Evolutionary conservation across 2,329 filamentous ascomycete species (phyloP).

Genomic region (Juglanconis oblonga): DNA sequence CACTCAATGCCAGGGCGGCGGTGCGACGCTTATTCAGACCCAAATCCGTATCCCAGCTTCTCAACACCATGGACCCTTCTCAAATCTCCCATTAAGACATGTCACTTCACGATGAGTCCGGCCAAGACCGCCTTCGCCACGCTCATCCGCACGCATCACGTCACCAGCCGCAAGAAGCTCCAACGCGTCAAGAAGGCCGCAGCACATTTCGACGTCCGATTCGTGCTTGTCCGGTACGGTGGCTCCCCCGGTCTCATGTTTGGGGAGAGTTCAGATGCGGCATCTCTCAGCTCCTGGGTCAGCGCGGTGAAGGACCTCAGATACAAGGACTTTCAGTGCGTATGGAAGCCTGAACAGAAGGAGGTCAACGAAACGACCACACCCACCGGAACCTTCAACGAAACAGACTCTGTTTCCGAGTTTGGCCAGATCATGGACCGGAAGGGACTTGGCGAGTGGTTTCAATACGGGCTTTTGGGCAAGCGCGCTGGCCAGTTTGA

Average conservation of each 20-base stretch:
- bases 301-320: constrained; percentile 59
- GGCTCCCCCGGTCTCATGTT: constrained; percentile 77
- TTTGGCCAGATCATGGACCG: constrained; percentile 62
- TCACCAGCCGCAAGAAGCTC: constrained; percentile 74
- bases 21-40: constrained; percentile 1
- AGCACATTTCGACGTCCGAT: constrained; percentile 57
- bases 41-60: not conserved
- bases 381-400: constrained; percentile 39
- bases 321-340: constrained; percentile 72
- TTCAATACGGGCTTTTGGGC: constrained; percentile 11
- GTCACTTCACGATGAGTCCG: constrained; percentile 3
- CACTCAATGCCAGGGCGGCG: constrained; percentile 3
- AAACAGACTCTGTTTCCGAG: constrained; percentile 62
- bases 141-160: constrained; percentile 76
- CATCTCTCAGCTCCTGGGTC: constrained; percentile 61
- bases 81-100: not conserved
- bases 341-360: constrained; percentile 44
- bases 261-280: constrained; percentile 57
- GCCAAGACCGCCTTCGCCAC: constrained; percentile 38
- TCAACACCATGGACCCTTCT: not conserved
- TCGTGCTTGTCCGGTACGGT: constrained; percentile 64
- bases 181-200: constrained; percentile 59
- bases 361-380: not conserved
- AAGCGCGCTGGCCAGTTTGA: constrained; percentile 18
- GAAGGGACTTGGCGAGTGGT: constrained; percentile 61